Evolutionary conservation across 2,329 filamentous ascomycete species (phyloP).

Genomic region (Trichoderma endophyticum): DNA sequence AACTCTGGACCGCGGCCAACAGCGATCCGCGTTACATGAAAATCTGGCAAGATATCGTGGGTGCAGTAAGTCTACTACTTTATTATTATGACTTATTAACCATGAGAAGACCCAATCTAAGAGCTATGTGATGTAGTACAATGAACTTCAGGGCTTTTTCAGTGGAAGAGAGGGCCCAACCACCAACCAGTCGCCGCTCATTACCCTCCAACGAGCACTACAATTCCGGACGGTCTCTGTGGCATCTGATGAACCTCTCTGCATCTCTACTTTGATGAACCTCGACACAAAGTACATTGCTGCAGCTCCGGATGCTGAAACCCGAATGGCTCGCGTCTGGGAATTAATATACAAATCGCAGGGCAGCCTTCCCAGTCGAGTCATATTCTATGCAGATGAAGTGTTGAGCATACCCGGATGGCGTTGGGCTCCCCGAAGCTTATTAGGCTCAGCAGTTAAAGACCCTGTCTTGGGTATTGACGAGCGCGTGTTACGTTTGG

Average conservation of each 20-base stretch:
- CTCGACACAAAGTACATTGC: conserved; percentile 25
- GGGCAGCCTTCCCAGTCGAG: conserved; percentile 22
- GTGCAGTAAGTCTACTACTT: conserved; percentile 18
- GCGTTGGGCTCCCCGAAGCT: conserved; percentile 29
- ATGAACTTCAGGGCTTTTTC: conserved; percentile 20
- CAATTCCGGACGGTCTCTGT: conserved; percentile 31
- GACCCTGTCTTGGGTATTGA: conserved; percentile 22
- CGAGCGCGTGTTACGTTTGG: conserved; percentile 22
- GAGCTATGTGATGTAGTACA: conserved; percentile 15
- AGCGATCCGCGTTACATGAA: conserved; percentile 21
- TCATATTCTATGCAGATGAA: conserved; percentile 28
- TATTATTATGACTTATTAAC: not conserved
- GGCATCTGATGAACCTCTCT: conserved; percentile 30
- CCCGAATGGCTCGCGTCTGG: conserved; percentile 28
- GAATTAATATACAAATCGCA: conserved; percentile 21
- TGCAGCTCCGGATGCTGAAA: conserved; percentile 5
- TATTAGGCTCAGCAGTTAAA: conserved; percentile 21
- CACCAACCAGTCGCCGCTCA: not conserved
- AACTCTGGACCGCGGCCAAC: conserved; percentile 18
- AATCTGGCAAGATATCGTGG: conserved; percentile 24
- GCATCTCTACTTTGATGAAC: conserved; percentile 29
- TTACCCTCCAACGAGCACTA: conserved; percentile 26
- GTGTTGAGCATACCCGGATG: conserved; percentile 24
- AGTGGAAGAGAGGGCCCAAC: not conserved
- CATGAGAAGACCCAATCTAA: not conserved